Evolutionary conservation across 1,284 basidiomycete species (phyloP).

Genomic region (Trichosporon faecale): DNA sequence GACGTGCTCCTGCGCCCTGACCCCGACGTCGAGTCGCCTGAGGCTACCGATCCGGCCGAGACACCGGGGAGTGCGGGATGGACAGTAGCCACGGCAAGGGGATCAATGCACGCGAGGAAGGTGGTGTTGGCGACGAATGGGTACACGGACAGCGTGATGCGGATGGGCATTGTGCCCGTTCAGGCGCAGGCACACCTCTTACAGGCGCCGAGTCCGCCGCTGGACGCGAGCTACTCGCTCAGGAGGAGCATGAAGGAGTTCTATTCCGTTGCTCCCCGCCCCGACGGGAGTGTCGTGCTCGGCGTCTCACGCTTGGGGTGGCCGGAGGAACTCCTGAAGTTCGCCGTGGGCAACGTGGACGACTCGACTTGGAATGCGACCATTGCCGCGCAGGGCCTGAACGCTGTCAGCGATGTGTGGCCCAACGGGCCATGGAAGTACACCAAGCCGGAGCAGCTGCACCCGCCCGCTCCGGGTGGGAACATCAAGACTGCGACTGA

Average conservation of each 20-base stretch:
- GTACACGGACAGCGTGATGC: constrained; percentile 31
- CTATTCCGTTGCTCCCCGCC: constrained; percentile 31
- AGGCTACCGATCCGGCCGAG: neutral
- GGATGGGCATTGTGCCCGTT: constrained; percentile 32
- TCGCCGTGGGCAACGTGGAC: constrained; percentile 21
- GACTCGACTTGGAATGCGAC: constrained; percentile 27
- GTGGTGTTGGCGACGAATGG: constrained; percentile 41
- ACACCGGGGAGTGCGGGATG: constrained; percentile 11
- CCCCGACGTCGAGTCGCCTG: neutral
- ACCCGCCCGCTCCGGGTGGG: constrained; percentile 11
- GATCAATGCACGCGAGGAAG: constrained; percentile 25
- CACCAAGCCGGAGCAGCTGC: neutral
- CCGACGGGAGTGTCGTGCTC: constrained; percentile 38
- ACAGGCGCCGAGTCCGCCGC: constrained; percentile 23
- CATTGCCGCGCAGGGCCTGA: constrained; percentile 24
- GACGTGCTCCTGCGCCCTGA: neutral
- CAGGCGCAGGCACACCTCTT: constrained; percentile 42
- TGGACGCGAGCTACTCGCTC: constrained; percentile 38
- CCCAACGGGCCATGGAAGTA: constrained; percentile 31
- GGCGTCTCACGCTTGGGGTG: constrained; percentile 31
- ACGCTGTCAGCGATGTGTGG: constrained; percentile 22
- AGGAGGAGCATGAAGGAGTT: constrained; percentile 35
- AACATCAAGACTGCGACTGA: constrained; percentile 6
- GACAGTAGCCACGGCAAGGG: constrained; percentile 36
- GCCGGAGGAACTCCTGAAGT: neutral